Base-by-base conservation (phyloP, 2,329 filamentous ascomycete genomes). In the Aureobasidium namibiae region DNA sequence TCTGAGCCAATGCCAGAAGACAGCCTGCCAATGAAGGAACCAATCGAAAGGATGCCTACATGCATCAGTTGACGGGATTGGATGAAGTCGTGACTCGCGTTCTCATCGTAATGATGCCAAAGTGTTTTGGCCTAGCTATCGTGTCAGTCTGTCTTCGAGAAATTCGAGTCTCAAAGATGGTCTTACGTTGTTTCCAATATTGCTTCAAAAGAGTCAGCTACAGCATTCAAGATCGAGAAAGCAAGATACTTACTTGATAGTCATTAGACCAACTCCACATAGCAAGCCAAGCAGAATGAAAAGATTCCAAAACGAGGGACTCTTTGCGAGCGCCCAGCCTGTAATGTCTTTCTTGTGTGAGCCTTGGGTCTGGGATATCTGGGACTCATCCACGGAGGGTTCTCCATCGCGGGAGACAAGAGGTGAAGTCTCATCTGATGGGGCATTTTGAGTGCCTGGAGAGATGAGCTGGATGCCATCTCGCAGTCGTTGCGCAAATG, bases 191-290 rank as follows among this genome's bases (percentile, higher is more conserved):
- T 96, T 95, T 44, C 94, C 94, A 68, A 97, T 96, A 67, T 99
- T 99, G 76, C 90, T 95, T 65, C 42, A 11, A 24, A 23, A 14
- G 18, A 11, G 62, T 76, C 68, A 76, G 75, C 62, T 42, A 56
- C 5, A 9, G 48, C 21, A n/a, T 39, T 9, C 5, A 39, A 31
- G 29, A 18, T 23, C 26, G 26, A 34, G 13, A 21, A 14, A 48
- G 41, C 26, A 14, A n/a, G 13, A 23, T 24, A 78, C 88, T 73
- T 80, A 95, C 91, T 99, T 99, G 75, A 99, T 99, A 0, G 92
- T 97, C 94, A 99, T 99, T 64, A 99, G 77, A 11, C 94, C 94
- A 66, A 96, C 88, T 56, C 94, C 94, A 39, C 91, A 90, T 63
- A 97, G 78, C n/a, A 96, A 82, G 39, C 87, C 91, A 82, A 99